Evolutionary conservation across 768 basidiomycete genomes (phyloP).

Genomic region (Boletus insuetus): DNA sequence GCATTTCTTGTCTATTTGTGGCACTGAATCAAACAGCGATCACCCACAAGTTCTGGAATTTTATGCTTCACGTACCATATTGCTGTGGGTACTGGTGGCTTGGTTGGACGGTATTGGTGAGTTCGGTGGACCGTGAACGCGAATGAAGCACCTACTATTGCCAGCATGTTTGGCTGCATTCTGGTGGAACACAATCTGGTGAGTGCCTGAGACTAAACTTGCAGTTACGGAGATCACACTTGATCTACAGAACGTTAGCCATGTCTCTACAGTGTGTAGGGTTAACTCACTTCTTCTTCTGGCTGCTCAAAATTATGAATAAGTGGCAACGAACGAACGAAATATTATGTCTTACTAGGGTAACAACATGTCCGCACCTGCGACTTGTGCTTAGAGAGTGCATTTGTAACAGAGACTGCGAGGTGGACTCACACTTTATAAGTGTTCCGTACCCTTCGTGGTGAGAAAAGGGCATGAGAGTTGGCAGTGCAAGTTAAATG

Average conservation of each 20-base stretch:
- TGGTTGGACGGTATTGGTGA: slow-evolving; percentile 12
- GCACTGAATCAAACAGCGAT: slow-evolving; percentile 37
- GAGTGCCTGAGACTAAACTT: slow-evolving; percentile 64
- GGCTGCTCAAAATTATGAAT: slow-evolving; percentile 36
- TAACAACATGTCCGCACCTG: slow-evolving; percentile 56
- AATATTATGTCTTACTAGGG: slow-evolving; percentile 37
- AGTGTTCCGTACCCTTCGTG: slow-evolving; percentile 51
- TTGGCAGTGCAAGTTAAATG: neutral
- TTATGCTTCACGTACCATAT: slow-evolving; percentile 43
- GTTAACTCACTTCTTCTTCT: slow-evolving; percentile 50
- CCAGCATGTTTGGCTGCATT: slow-evolving; percentile 60
- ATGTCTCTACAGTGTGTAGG: neutral
- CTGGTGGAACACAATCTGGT: slow-evolving; percentile 44
- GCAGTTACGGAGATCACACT: slow-evolving; percentile 57
- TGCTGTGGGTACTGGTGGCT: slow-evolving; percentile 67
- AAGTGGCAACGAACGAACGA: slow-evolving; percentile 4
- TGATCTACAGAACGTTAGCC: slow-evolving; percentile 44
- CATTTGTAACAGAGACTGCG: neutral
- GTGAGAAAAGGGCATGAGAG: slow-evolving; percentile 19
- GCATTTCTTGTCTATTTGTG: slow-evolving; percentile 59
- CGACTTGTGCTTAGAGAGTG: slow-evolving; percentile 2
- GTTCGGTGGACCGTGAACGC: neutral
- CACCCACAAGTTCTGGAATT: neutral
- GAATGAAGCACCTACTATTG: slow-evolving; percentile 53
- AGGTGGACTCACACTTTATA: slow-evolving; percentile 44